Percentiles rank a stretch among this genome's conserved stretches.
These are phyloP conservation scores for Fagus sylvatica DNA, from an alignment of 306 rosid genomes.

Conservation along the genomic window DNA sequence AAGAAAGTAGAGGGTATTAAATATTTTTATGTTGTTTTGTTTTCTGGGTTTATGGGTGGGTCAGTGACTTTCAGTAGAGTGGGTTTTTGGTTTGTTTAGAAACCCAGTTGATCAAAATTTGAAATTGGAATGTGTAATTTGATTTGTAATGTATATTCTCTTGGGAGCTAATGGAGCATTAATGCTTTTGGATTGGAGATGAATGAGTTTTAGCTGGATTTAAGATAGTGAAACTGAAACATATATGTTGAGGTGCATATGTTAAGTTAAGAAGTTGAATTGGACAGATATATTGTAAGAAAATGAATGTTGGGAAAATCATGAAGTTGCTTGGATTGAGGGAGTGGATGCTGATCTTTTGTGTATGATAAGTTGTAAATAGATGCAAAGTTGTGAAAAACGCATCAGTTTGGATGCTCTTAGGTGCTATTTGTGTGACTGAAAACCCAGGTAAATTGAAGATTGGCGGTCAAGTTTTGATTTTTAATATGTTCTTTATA, in stretches of 20 bases:
- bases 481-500: neutral
- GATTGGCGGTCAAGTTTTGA: neutral
- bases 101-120: conserved; percentile 27
- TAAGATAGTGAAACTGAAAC: conserved; percentile 26
- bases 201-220: conserved; percentile 27
- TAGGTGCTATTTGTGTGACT: neutral
- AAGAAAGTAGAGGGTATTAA: too few species aligned
- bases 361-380: neutral
- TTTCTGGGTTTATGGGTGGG: conserved; percentile 15
- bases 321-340: neutral
- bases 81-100: conserved; percentile 26
- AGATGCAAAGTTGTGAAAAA: neutral
- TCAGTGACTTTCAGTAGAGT: conserved; percentile 20
- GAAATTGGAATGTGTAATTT: conserved; percentile 24
- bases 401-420: neutral
- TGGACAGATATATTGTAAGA: neutral
- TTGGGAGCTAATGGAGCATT: conserved; percentile 7
- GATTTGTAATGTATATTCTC: conserved; percentile 5
- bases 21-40: conserved; percentile 22
- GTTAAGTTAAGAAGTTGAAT: conserved; percentile 16
- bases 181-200: conserved; percentile 24
- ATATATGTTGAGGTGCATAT: conserved; percentile 2
- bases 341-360: neutral
- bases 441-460: neutral
- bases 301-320: neutral